Percentiles rank a stretch among this genome's conserved stretches.
Conservation (phyloP, 352 stramenopile species). For the Phytophthora citrophthora region DNA sequence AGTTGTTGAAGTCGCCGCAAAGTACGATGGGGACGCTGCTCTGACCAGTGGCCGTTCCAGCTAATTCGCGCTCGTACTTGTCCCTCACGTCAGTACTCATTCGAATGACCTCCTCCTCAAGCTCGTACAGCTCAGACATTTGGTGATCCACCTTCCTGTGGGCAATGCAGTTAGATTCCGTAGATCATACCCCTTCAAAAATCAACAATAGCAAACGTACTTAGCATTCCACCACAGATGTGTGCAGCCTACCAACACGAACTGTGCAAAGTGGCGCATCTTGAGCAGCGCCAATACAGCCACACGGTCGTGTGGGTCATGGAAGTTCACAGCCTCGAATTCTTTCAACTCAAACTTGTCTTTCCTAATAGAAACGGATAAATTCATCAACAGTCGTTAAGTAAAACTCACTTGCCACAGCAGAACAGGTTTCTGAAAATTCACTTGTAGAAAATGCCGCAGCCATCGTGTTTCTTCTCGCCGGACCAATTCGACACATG, state of each 20-base stretch:
- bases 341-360: constrained; percentile 89
- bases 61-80: constrained; percentile 81
- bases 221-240: constrained; percentile 91
- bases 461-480: constrained; percentile 89
- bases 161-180: constrained; percentile 1
- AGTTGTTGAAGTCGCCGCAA: constrained; percentile 91
- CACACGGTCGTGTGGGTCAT: constrained; percentile 86
- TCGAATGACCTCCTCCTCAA: constrained; percentile 83
- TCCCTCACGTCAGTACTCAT: constrained; percentile 81
- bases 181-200: neutral
- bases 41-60: constrained; percentile 52
- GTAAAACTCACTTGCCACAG: constrained; percentile 2
- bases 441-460: constrained; percentile 89
- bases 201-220: constrained; percentile 37
- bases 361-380: constrained; percentile 45
- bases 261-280: constrained; percentile 83
- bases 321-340: constrained; percentile 87
- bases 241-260: constrained; percentile 82
- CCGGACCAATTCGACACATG: constrained; percentile 88
- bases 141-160: constrained; percentile 86
- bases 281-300: constrained; percentile 86
- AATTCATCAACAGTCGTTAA: neutral
- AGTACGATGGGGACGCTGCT: constrained; percentile 77
- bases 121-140: constrained; percentile 84
- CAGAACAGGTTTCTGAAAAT: neutral